Evolutionary conservation across 2,329 filamentous ascomycete species (phyloP).

Genomic region (Daldinia sp.): DNA sequence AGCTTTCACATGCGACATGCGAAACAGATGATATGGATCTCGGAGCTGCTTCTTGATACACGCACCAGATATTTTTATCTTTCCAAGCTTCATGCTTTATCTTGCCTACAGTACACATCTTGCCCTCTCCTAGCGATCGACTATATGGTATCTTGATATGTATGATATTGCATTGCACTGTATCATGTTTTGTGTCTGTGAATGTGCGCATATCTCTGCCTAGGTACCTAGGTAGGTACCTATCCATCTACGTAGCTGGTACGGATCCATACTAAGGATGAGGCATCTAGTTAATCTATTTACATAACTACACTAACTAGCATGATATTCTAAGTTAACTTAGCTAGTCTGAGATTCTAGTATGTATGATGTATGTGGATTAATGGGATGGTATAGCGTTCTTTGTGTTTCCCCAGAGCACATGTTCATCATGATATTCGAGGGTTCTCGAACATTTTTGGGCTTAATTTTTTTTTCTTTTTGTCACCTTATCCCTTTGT

Average conservation of each 20-base stretch:
- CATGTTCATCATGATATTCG: background rate
- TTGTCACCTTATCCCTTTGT: background rate
- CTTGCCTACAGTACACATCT: too few relatives aligned
- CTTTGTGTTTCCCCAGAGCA: background rate
- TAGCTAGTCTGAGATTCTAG: too few relatives aligned
- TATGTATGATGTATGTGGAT: background rate
- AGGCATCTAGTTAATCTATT: too few relatives aligned
- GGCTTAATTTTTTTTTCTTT: background rate
- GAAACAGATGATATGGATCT: conserved; percentile 35
- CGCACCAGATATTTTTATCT: conserved; percentile 31
- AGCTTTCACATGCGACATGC: conserved; percentile 35
- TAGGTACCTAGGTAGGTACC: background rate
- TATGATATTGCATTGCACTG: background rate
- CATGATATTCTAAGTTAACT: too few relatives aligned
- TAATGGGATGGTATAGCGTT: background rate
- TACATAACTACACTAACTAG: too few relatives aligned
- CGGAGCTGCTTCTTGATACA: conserved; percentile 22
- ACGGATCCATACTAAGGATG: too few relatives aligned
- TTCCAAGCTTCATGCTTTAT: conserved; percentile 21
- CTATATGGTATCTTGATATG: too few relatives aligned
- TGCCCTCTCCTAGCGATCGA: background rate
- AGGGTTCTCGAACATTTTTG: background rate
- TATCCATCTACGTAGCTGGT: background rate
- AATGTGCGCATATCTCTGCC: background rate
- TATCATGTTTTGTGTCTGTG: background rate